Conservation (phyloP, 1,284 basidiomycete genomes). For the Anthracocystis walkeri region DNA sequence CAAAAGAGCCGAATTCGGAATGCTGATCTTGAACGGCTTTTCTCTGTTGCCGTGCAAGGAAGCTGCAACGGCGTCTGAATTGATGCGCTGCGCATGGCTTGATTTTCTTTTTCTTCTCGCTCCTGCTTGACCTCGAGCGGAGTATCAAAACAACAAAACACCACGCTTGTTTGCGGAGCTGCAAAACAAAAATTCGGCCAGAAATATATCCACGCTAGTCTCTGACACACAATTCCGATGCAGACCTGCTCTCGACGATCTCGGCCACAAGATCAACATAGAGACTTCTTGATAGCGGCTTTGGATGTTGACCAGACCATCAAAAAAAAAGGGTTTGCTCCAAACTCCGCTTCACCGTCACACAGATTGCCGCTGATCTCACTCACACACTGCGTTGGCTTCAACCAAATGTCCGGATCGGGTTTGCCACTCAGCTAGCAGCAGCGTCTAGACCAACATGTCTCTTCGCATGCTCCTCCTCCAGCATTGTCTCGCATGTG, state of each 20-base stretch:
- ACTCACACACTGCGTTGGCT: no score
- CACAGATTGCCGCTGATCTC: no score
- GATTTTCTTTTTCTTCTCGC: background rate
- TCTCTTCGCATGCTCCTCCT: background rate
- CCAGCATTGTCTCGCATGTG: background rate
- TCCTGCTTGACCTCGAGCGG: background rate
- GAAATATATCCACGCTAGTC: background rate
- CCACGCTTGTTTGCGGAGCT: no score
- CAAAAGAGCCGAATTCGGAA: background rate
- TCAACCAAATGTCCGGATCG: no score
- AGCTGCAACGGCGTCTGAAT: background rate
- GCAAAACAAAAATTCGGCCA: background rate
- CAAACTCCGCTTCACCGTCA: conserved; percentile 9
- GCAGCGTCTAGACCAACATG: background rate
- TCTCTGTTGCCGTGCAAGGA: background rate
- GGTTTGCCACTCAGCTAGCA: no score
- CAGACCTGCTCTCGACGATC: background rate
- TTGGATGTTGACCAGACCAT: conserved; percentile 4
- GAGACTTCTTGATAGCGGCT: no score
- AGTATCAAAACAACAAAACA: background rate
- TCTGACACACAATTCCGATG: background rate
- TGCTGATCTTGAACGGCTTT: background rate
- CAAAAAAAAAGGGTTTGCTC: background rate
- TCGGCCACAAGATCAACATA: no score
- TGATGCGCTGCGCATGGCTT: background rate